A percentile compares a stretch with the other conserved stretches of the same genome.
phyloP scores from a whole-genome alignment of 805 yeast species.

The Hanseniaspora guilliermondii region DNA sequence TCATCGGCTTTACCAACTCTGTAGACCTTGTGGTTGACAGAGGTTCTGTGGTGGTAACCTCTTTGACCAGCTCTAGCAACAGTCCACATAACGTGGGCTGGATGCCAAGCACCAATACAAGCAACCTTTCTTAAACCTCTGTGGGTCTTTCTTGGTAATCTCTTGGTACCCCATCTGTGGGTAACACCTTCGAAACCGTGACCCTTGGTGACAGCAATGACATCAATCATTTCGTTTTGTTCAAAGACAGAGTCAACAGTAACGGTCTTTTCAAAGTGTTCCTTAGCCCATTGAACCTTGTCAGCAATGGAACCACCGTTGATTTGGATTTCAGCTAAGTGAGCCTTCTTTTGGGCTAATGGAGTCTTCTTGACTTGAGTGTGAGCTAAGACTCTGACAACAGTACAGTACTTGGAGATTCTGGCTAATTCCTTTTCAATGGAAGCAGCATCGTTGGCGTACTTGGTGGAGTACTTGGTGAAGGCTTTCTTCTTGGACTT shows the following conservation, averaged over 20 bases:
- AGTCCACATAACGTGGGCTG: slow-evolving; percentile 98
- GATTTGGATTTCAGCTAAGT: slow-evolving; percentile 97
- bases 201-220: slow-evolving; percentile 99
- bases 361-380: slow-evolving; percentile 99
- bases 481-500: slow-evolving; percentile 99
- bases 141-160: slow-evolving; percentile 99
- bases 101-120: slow-evolving; percentile 99
- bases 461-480: slow-evolving; percentile 99
- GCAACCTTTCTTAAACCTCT: slow-evolving; percentile 99
- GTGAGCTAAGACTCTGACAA: slow-evolving; percentile 98
- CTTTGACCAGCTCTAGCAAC: slow-evolving; percentile 99
- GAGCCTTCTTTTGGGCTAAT: slow-evolving; percentile 98
- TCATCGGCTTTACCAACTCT: slow-evolving; percentile 96
- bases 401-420: slow-evolving; percentile 95
- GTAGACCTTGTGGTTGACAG: slow-evolving; percentile 99
- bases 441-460: slow-evolving; percentile 79
- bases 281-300: slow-evolving; percentile 97
- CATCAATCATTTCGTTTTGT: slow-evolving; percentile 97
- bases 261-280: slow-evolving; percentile 98
- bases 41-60: slow-evolving; percentile 99
- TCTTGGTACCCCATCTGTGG: slow-evolving; percentile 99
- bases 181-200: slow-evolving; percentile 99
- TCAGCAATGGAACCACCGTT: slow-evolving; percentile 98
- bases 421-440: slow-evolving; percentile 95
- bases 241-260: slow-evolving; percentile 91